phyloP scores from a whole-genome alignment of 768 basidiomycete genomes.

The Naganishia kalamii region DNA sequence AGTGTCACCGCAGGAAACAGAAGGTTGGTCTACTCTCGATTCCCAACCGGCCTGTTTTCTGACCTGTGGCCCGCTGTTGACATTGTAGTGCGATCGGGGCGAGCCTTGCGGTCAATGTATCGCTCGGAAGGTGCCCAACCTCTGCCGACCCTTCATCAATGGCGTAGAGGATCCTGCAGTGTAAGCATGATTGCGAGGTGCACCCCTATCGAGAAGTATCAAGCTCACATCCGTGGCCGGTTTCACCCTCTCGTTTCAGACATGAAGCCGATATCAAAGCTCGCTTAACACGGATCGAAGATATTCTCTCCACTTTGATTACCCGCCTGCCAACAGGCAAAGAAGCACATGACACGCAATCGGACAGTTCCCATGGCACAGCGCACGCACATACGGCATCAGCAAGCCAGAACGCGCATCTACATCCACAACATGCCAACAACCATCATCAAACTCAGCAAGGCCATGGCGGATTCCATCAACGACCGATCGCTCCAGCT shows the following conservation, averaged over 20 bases:
- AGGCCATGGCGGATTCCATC: neutral
- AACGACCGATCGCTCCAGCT: conserved; percentile 20
- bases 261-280: conserved; percentile 43
- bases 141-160: conserved; percentile 47
- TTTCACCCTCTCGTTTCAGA: conserved; percentile 17
- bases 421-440: conserved; percentile 4
- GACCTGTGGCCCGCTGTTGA: neutral
- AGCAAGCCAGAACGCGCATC: neutral
- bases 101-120: conserved; percentile 46
- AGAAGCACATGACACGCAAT: neutral
- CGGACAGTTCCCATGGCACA: conserved; percentile 1
- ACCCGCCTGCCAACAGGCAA: conserved; percentile 24
- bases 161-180: conserved; percentile 43
- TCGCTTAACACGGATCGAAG: conserved; percentile 44
- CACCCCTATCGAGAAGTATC: too few relatives aligned
- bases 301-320: conserved; percentile 37
- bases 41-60: neutral
- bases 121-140: conserved; percentile 45
- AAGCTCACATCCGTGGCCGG: too few relatives aligned
- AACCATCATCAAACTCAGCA: neutral
- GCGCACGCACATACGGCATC: neutral
- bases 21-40: conserved; percentile 22
- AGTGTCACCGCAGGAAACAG: conserved; percentile 41
- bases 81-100: conserved; percentile 32
- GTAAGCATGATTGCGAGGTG: too few relatives aligned